Evolutionary conservation across 768 basidiomycete genomes (phyloP), one percentile per base, ranked within the genome.

Genomic region (Podaxis sp.): DNA sequence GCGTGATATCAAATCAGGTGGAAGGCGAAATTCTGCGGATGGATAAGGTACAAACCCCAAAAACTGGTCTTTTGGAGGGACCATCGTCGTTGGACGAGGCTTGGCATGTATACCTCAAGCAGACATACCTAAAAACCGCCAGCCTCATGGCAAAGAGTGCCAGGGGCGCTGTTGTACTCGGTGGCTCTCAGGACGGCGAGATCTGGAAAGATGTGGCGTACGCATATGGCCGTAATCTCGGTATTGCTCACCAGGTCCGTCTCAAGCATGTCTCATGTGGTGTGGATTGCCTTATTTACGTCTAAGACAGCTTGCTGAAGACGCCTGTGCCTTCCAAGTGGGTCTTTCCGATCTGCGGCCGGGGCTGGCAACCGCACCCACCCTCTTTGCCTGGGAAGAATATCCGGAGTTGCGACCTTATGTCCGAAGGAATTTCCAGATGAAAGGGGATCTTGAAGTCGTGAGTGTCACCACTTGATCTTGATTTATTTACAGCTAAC

Each of bases 11-110:
- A 2, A 99, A 98, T 71, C 81, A 96, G 42, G 96, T 96, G n/a
- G 96, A 99, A 73, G 97, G 96, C 38, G 94, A 98, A 77, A 89
- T 99, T 48, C 76, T 97, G 77, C 90, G 92, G 76, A 86, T 87
- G 83, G 81, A 80, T 63, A 76, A 78, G 57, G 74, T 85, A 17
- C 77, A 78, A 67, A 81, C 79, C 8, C 79, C 81, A 19, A 69
- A 64, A 66, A 67, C 66, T 19, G 72, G 75, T 72, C 67, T 70
- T 70, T 55, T 74, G 55, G 53, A 66, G 46, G 74, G 74, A 19
- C 74, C 75, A 57, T 68, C 63, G 59, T 72, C 67, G 55, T 65
- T 75, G 39, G 67, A 75, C 22, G 84, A 84, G 15, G 83, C 84
- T 64, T 93, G 92, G 90, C 82, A 82, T 44, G 73, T 84, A 15